These are phyloP conservation scores for Leucocoprinus leucothites DNA, from an alignment of 768 basidiomycete genomes.

Conservation along the genomic window DNA sequence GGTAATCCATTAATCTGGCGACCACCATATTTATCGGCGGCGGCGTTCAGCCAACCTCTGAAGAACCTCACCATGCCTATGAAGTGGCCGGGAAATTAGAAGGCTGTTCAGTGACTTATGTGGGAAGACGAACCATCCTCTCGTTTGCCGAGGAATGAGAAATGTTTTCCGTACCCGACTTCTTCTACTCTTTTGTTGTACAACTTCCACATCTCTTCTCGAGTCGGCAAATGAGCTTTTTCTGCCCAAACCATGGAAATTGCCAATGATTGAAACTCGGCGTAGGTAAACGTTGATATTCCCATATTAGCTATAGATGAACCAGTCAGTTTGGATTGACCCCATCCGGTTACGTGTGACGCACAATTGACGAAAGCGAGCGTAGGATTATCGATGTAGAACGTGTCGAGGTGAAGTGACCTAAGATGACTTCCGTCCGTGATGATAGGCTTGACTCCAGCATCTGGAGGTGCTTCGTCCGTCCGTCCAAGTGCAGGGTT, in stretches of 20 bases:
- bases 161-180: constrained; percentile 34
- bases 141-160: constrained; percentile 9
- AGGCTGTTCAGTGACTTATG: too few relatives aligned
- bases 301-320: neutral
- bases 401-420: constrained; percentile 35
- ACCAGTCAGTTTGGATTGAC: neutral
- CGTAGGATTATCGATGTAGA: constrained; percentile 45
- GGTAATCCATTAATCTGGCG: constrained; percentile 21
- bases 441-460: constrained; percentile 30
- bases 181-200: constrained; percentile 28
- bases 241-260: constrained; percentile 35
- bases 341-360: neutral
- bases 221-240: constrained; percentile 31
- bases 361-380: constrained; percentile 35
- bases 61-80: constrained; percentile 30
- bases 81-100: too few relatives aligned
- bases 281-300: constrained; percentile 29
- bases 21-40: constrained; percentile 35
- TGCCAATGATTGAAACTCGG: constrained; percentile 33
- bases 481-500: constrained; percentile 22
- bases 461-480: constrained; percentile 19
- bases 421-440: constrained; percentile 39
- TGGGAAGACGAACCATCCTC: neutral
- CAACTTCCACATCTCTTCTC: constrained; percentile 28
- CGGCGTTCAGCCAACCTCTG: constrained; percentile 36